phyloP scores from a whole-genome alignment of 768 basidiomycete species.

The Boletus rubescentipes region DNA sequence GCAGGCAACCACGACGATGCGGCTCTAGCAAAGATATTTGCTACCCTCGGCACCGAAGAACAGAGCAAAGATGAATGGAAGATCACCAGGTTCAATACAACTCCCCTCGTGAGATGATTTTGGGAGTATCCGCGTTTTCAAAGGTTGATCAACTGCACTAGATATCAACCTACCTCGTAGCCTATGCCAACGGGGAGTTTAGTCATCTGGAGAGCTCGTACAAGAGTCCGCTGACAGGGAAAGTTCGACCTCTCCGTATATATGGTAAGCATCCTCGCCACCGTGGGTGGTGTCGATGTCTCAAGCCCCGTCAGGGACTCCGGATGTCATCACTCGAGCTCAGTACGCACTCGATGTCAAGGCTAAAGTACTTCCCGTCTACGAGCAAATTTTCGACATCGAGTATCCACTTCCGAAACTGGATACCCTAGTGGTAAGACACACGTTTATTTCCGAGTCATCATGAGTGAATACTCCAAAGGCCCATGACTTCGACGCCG shows the following conservation, averaged over 20 bases:
- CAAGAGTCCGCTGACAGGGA: constrained; percentile 75
- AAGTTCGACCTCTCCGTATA: constrained; percentile 77
- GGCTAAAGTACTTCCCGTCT: constrained; percentile 77
- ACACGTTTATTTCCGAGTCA: not conserved
- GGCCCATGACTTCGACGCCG: constrained; percentile 88
- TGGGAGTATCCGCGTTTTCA: not conserved
- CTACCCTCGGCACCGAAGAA: constrained; percentile 38
- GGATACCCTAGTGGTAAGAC: constrained; percentile 80
- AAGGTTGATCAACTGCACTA: constrained; percentile 15
- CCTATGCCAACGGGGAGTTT: constrained; percentile 82
- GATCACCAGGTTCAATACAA: constrained; percentile 75
- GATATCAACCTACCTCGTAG: constrained; percentile 90
- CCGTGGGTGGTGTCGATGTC: not conserved
- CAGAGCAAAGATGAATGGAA: constrained; percentile 59
- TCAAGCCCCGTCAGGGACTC: constrained; percentile 53
- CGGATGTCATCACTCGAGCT: constrained; percentile 79
- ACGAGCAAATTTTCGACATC: constrained; percentile 90
- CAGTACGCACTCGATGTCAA: constrained; percentile 89
- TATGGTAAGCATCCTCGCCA: constrained; percentile 53
- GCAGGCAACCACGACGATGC: constrained; percentile 29
- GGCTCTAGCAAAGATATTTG: constrained; percentile 42
- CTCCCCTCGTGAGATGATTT: constrained; percentile 57
- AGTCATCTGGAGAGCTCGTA: constrained; percentile 72
- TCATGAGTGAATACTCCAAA: constrained; percentile 20
- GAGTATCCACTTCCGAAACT: constrained; percentile 93